Evolutionary conservation across 2,329 filamentous ascomycete species (phyloP), one percentile per base, ranked within the genome.

Genomic region (Colletotrichum somersetense): DNA sequence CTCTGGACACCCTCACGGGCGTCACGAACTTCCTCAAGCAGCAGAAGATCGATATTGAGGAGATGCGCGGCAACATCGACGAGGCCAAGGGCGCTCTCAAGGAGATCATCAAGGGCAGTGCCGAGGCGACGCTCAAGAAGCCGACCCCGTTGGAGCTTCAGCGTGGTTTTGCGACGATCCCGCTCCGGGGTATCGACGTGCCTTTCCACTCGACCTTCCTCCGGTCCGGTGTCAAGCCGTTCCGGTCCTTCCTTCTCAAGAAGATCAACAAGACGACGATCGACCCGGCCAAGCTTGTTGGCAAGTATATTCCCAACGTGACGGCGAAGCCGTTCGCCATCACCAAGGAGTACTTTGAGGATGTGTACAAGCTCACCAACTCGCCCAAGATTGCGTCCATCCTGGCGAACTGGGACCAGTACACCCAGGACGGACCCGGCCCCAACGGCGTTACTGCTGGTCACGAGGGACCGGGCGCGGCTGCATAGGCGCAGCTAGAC

Each of bases 231-330:
- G 96, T 99, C 83, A 99, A 99, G 89, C 96, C 97, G 58, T 99
- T 99, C 94, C 91, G 96, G 76, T 96, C 92, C 56, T 99, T 99
- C 90, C 84, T 99, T 81, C 92, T 98, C 78, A 99, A 98, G 93
- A 99, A 99, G 90, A 98, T 99, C 86, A 95, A 98, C 89, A 97
- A 97, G 91, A 98, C 95, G 33, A 97, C 93, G 66, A 98, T 99
- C 82, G 96, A 99, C 82, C 96, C 96, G 6, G 93, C 93, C 81
- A 98, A 98, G 88, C 86, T 99, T 79, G 89, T 99, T 76, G 96
- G 96, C 79, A 99, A 99, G 85, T 99, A 99, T 85, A 98, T 99
- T 76, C 96, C 96, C 77, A 99, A 99, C 84, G 97, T 99, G 76
- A 99, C 96, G 67, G 96, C 96, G 71, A 92, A 92, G 84, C 96